Base-by-base conservation (phyloP, 768 basidiomycete genomes). In the Pholiota conissans region DNA sequence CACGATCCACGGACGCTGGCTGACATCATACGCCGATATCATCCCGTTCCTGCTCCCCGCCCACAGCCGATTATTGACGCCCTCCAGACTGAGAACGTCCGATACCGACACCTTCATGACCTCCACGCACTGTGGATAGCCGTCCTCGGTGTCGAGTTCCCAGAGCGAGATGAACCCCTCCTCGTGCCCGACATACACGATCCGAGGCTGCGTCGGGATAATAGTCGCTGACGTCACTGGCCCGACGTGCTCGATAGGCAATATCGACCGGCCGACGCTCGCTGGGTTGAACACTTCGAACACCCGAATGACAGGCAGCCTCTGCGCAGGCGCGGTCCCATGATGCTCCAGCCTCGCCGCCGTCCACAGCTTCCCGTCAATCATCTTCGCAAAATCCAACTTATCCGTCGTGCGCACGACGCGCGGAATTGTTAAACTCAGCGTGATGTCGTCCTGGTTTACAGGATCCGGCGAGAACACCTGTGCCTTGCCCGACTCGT, bases 121-220 rank as follows among this genome's bases (percentile, higher is more conserved):
- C 60, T 91, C 89, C 13, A 84, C 65, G 66, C 91, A 96, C 7
- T 67, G 68, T 0, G 90, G 89, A 42, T 79, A 74, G 37, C 82
- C 84, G 58, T 84, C 86, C 2, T 72, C 74, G 0, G 79, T 78
- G 2, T 76, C 75, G 9, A 84, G 60, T 22, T 73, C 64, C 95
- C 97, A 99, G n/a, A 95, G 76, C 1, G 87, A 89, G 60, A 98
- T 79, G 65, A 81, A 87, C 0, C 96, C 96, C 39, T 90, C 94
- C 70, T 98, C 95, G 64, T 99, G 96, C 0, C 91, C 94, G 30
- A 99, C 76, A 64, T 88, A 97, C 35, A 92, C 89, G 27, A 77
- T 71, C 2, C 82, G 77, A 0, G 87, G 86, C 18, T 83, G 76
- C 1, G 85, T 82, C 0, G 91, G 87, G 6, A 98, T 69, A 29